Percentiles rank a stretch among this genome's conserved stretches.
Evolutionary conservation across 805 yeast genomes (phyloP).

Genomic region (Naumovozyma castellii): DNA sequence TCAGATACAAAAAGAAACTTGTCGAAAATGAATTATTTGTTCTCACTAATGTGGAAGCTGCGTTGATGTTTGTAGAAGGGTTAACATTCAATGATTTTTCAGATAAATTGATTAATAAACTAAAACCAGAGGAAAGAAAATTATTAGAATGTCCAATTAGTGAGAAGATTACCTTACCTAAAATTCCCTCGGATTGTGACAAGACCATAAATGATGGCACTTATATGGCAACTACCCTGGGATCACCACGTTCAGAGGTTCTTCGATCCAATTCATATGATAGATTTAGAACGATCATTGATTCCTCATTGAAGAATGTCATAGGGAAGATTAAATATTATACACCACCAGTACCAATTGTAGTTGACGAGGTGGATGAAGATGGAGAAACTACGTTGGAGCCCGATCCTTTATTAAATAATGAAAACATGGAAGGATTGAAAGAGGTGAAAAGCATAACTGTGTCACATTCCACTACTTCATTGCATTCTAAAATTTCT

Average conservation of each 20-base stretch:
- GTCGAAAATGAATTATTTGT: conserved; percentile 27
- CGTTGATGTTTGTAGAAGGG: conserved; percentile 27
- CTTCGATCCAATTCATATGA: conserved; percentile 20
- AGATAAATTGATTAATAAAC: conserved; percentile 10
- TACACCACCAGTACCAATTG: conserved; percentile 18
- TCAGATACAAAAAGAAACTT: conserved; percentile 27
- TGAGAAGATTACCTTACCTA: conserved; percentile 15
- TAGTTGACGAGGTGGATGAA: not conserved
- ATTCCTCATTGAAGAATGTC: conserved; percentile 24
- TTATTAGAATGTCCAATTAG: conserved; percentile 15
- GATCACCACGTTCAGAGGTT: not conserved
- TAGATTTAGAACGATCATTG: conserved; percentile 23
- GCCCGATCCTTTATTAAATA: not conserved
- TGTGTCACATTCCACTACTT: not conserved
- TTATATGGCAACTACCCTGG: not conserved
- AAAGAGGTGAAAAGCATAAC: not conserved
- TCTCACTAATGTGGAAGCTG: conserved; percentile 29
- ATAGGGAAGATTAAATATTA: conserved; percentile 26
- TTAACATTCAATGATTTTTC: conserved; percentile 21
- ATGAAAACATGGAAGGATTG: not conserved
- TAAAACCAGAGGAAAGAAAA: conserved; percentile 9
- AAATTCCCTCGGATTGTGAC: conserved; percentile 1
- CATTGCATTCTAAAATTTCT: not conserved
- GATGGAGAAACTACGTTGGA: not conserved
- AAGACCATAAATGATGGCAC: not conserved